Conservation (phyloP, 2,329 filamentous ascomycete genomes). For the Cercospora sp. region DNA sequence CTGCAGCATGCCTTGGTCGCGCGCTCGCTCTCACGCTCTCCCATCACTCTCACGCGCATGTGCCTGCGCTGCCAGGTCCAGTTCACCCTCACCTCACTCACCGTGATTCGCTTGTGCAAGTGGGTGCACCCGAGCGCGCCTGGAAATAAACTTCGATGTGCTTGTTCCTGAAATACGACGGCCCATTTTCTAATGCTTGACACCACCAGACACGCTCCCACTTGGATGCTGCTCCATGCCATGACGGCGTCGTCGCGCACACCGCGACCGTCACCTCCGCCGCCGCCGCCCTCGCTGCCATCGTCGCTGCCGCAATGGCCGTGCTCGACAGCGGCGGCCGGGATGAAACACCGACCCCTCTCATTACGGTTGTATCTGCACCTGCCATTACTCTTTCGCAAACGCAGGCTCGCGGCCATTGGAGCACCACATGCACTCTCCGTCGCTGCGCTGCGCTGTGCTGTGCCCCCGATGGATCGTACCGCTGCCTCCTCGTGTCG, state of each 20-base stretch:
- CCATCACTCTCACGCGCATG: background rate
- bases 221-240: background rate
- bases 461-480: background rate
- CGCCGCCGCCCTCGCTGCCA: background rate
- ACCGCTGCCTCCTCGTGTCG: background rate
- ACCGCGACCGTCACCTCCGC: background rate
- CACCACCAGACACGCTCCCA: background rate
- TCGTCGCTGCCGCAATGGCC: background rate
- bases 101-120: background rate
- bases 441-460: background rate
- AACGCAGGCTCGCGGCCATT: background rate
- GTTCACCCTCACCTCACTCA: background rate
- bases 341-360: conserved; percentile 5
- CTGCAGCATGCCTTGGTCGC: background rate
- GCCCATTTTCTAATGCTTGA: background rate
- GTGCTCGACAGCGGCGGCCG: background rate
- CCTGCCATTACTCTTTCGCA: conserved; percentile 1
- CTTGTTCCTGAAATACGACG: conserved; percentile 7
- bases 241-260: background rate
- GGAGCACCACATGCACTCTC: background rate
- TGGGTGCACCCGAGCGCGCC: background rate
- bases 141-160: background rate
- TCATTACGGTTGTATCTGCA: background rate
- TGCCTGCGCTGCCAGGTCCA: background rate
- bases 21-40: background rate